Percentiles rank a stretch among this genome's conserved stretches.
Conservation (phyloP, 2,329 filamentous ascomycete species). For the Phialocephala sp. region DNA sequence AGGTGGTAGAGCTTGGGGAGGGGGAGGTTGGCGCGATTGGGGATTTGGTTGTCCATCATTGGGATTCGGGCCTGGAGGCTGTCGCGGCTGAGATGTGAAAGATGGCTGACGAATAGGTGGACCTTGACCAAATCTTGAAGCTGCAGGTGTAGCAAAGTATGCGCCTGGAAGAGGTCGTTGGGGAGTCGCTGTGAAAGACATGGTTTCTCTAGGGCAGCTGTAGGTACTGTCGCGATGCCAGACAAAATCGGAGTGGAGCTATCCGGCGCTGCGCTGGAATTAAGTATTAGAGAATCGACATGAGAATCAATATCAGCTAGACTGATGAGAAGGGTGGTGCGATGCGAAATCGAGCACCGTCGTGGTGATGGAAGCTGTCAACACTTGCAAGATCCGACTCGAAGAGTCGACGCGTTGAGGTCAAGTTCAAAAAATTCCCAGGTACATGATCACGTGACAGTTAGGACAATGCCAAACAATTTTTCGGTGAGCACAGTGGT, state of each 20-base stretch:
- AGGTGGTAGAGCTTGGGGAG: constrained; percentile 60
- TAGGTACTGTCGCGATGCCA: constrained; percentile 18
- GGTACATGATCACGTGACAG: not conserved
- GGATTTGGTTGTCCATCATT: constrained; percentile 32
- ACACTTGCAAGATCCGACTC: constrained; percentile 3
- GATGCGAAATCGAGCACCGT: constrained; percentile 7
- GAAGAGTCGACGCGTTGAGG: not conserved
- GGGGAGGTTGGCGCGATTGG: constrained; percentile 26
- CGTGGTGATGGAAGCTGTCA: constrained; percentile 19
- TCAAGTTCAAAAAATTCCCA: not conserved
- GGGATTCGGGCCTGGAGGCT: constrained; percentile 18
- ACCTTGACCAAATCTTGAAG: constrained; percentile 52
- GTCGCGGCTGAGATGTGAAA: constrained; percentile 45
- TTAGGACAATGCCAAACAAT: not conserved
- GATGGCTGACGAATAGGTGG: constrained; percentile 56
- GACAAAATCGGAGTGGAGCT: constrained; percentile 8
- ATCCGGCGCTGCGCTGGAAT: constrained; percentile 9
- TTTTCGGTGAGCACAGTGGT: constrained; percentile 9
- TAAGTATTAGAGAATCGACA: constrained; percentile 23
- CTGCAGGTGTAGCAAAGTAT: constrained; percentile 76
- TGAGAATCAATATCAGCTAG: constrained; percentile 15
- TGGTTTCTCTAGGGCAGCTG: constrained; percentile 16
- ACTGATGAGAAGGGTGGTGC: constrained; percentile 6
- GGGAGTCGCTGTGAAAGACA: constrained; percentile 56
- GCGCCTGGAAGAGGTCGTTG: constrained; percentile 76